Evolutionary conservation across 1,284 basidiomycete species (phyloP).

Genomic region (Trichosporon sp.): DNA sequence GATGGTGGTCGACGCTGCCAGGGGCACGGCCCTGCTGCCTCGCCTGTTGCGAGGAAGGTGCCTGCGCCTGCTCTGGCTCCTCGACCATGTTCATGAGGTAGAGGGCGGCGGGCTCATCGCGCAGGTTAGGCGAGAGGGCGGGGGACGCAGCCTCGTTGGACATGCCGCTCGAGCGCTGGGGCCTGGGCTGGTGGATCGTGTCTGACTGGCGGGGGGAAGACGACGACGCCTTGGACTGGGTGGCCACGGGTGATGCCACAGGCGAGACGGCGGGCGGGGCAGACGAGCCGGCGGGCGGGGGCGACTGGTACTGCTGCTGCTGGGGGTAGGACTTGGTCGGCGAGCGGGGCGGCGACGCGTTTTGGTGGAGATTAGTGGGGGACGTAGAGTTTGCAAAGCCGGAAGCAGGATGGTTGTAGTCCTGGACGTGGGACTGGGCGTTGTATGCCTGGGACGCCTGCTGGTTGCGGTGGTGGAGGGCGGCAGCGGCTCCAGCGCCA

Average conservation of each 20-base stretch:
- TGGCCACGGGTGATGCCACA: neutral
- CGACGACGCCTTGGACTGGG: neutral
- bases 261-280: neutral
- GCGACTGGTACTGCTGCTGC: neutral
- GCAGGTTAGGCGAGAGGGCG: conserved; percentile 14
- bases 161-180: conserved; percentile 9
- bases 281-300: neutral
- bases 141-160: neutral
- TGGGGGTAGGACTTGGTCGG: neutral
- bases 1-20: neutral
- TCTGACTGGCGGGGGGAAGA: neutral
- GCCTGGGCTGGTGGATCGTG: neutral
- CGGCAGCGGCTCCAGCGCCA: neutral
- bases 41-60: neutral
- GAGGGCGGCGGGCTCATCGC: conserved; percentile 42
- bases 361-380: neutral
- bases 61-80: conserved; percentile 21
- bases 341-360: neutral
- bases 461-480: neutral
- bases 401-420: neutral
- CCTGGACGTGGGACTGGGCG: neutral
- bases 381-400: neutral
- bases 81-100: conserved; percentile 49
- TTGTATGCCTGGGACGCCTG: neutral
- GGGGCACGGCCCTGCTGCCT: neutral